These are phyloP conservation scores for Panicum hallii DNA, from an alignment of 202 grass and related monocot genomes.

Conservation along the genomic window DNA sequence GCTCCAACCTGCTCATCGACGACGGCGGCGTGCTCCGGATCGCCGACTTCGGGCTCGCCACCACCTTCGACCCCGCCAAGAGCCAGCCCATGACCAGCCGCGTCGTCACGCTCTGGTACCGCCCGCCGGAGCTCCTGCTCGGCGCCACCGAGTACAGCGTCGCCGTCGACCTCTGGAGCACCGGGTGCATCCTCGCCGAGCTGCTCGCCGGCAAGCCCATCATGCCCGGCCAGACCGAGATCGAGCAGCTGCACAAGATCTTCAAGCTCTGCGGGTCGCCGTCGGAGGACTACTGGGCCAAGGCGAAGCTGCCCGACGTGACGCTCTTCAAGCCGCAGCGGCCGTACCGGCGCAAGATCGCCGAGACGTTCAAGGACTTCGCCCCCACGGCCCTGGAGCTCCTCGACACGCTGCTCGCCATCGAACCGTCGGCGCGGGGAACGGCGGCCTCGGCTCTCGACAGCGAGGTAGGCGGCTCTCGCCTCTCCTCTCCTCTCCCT, in stretches of 20 bases:
- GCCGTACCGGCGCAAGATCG: constrained; percentile 67
- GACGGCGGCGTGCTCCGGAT: constrained; percentile 54
- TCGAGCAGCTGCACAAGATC: constrained; percentile 94
- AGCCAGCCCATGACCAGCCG: constrained; percentile 59
- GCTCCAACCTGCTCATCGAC: constrained; percentile 65
- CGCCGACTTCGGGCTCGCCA: constrained; percentile 71
- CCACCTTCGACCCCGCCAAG: constrained; percentile 53
- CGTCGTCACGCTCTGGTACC: constrained; percentile 79
- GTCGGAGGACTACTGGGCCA: constrained; percentile 85
- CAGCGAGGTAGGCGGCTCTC: constrained; percentile 46
- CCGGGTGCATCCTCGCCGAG: constrained; percentile 70
- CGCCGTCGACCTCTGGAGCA: constrained; percentile 67
- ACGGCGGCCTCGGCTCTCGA: constrained; percentile 61
- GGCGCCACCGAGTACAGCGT: constrained; percentile 59
- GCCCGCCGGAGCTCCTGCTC: constrained; percentile 66
- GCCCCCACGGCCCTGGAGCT: constrained; percentile 54
- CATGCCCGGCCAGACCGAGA: constrained; percentile 78
- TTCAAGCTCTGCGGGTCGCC: constrained; percentile 97
- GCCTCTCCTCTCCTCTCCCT: neutral
- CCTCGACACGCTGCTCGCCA: constrained; percentile 77
- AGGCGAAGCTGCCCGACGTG: constrained; percentile 80
- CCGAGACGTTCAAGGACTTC: constrained; percentile 77
- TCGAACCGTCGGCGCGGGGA: constrained; percentile 68
- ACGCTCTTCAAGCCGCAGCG: constrained; percentile 90
- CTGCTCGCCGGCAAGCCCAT: constrained; percentile 68